Evolutionary conservation across 805 yeast species (phyloP), one percentile per base, ranked within the genome.

Genomic region (Sporopachydermia quercuum): DNA sequence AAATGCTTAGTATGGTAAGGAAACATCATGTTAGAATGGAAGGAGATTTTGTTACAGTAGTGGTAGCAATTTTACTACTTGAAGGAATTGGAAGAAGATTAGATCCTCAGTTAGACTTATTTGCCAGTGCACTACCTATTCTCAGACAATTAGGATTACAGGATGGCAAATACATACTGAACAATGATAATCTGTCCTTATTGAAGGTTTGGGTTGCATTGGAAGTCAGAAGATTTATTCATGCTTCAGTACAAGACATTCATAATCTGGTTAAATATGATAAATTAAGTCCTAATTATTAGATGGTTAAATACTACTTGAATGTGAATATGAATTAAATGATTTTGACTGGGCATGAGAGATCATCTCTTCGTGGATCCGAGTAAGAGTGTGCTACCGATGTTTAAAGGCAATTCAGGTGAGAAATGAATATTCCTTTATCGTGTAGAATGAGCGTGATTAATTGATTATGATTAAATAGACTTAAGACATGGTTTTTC

Each of bases 1-100:
- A 76, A 51, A 87, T 89, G 68, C 66, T 91, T 43, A 66, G 77
- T 3, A 86, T 91, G 96, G 97, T 91, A 15, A 66, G 97, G 45
- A 63, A 66, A 6, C 98, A 91, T 57, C 99, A 91, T 57, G 98
- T 91, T 16, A 70, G 96, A 53, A 82, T 91, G 94, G 99, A 91
- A 54, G 93, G 94, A 4, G 98, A 91, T 57, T 91, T 91, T 53
- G 77, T 91, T 35, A 85, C 94, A 19, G 95, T 91, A 16, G 80
- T 91, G n/a, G 85, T 91, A 19, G 95, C 97, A 1, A 86, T 91
- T 16, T 61, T 91, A 40, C 64, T 91, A 41, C 62, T 91, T 42
- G 98, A 91, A 58, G 99, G 99, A 6, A 81, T 91, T 40, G 97
- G 98, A 15, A 69, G 97, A 53, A 94, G 81, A 57, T 65, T 91